phyloP scores from a whole-genome alignment of 352 stramenopile genomes.

The Pythium folliculosum region DNA sequence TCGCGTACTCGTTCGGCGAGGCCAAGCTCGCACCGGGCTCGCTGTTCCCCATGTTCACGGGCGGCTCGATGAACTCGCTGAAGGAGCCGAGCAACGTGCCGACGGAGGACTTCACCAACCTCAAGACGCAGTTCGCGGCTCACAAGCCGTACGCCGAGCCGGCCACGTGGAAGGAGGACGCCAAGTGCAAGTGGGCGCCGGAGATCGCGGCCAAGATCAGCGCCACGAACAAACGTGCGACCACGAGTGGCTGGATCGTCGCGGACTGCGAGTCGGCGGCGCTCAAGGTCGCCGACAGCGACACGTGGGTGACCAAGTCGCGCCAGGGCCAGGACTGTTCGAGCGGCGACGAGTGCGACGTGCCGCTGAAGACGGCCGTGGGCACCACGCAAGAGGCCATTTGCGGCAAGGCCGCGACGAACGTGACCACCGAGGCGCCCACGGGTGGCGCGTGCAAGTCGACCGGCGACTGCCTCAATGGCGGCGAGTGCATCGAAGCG shows the following conservation, averaged over 20 bases:
- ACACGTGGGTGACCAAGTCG: conserved; percentile 79
- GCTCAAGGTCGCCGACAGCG: conserved; percentile 62
- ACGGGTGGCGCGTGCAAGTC: conserved; percentile 55
- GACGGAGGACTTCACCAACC: conserved; percentile 70
- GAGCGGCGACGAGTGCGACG: conserved; percentile 68
- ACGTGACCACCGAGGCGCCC: conserved; percentile 20
- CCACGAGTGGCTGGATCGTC: conserved; percentile 70
- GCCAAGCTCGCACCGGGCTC: conserved; percentile 72
- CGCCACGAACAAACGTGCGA: conserved; percentile 45
- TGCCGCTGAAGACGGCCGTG: conserved; percentile 47
- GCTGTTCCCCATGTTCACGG: conserved; percentile 83
- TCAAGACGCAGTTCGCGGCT: conserved; percentile 70
- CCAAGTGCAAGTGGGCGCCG: conserved; percentile 74
- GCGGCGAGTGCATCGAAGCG: conserved; percentile 73
- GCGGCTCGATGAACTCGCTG: conserved; percentile 66
- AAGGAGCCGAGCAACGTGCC: conserved; percentile 61
- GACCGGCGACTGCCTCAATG: conserved; percentile 62
- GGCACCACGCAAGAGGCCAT: conserved; percentile 80
- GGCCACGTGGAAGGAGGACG: conserved; percentile 57
- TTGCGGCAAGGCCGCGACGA: conserved; percentile 64
- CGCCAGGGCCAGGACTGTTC: conserved; percentile 78
- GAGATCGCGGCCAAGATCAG: conserved; percentile 49
- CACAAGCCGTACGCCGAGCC: conserved; percentile 55
- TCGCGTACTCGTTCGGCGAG: conserved; percentile 88
- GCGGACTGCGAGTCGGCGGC: conserved; percentile 50